A percentile compares a stretch with the other conserved stretches of the same genome.
Evolutionary conservation across 352 stramenopile species (phyloP).

Genomic region (Phytophthora uliginosa): DNA sequence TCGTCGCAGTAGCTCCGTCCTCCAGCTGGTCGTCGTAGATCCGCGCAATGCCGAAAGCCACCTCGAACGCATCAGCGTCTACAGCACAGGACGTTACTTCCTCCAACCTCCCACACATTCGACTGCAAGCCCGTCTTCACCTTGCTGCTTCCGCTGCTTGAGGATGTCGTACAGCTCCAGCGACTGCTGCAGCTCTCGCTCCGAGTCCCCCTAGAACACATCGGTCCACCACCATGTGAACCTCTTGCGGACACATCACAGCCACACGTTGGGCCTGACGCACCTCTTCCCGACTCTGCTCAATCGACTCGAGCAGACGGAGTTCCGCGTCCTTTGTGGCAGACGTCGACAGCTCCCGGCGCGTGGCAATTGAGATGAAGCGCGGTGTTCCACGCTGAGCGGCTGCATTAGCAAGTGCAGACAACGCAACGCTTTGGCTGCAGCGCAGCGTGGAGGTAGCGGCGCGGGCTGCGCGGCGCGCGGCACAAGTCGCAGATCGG

Average conservation of each 20-base stretch:
- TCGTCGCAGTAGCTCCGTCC: constrained; percentile 22
- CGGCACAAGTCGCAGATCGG: constrained; percentile 18
- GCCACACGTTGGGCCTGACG: neutral
- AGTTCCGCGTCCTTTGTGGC: neutral
- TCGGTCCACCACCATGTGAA: neutral
- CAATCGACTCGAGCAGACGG: constrained; percentile 25
- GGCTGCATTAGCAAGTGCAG: neutral
- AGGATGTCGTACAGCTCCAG: constrained; percentile 36
- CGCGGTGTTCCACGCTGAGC: neutral
- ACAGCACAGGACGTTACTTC: neutral
- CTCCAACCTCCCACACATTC: neutral
- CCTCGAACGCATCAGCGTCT: constrained; percentile 31
- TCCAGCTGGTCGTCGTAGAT: constrained; percentile 37
- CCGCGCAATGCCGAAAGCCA: constrained; percentile 36
- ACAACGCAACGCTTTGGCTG: neutral
- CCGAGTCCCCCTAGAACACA: constrained; percentile 13
- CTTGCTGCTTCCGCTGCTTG: constrained; percentile 27
- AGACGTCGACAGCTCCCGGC: constrained; percentile 18
- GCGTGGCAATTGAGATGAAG: neutral
- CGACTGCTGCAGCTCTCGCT: constrained; percentile 26
- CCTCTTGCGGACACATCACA: neutral
- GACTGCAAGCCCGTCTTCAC: neutral
- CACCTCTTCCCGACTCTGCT: constrained; percentile 31
- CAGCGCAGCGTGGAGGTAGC: constrained; percentile 9
- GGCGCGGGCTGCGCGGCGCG: constrained; percentile 15